Evolutionary conservation across 2,329 filamentous ascomycete species (phyloP).

Genomic region (Scedosporium boydii): DNA sequence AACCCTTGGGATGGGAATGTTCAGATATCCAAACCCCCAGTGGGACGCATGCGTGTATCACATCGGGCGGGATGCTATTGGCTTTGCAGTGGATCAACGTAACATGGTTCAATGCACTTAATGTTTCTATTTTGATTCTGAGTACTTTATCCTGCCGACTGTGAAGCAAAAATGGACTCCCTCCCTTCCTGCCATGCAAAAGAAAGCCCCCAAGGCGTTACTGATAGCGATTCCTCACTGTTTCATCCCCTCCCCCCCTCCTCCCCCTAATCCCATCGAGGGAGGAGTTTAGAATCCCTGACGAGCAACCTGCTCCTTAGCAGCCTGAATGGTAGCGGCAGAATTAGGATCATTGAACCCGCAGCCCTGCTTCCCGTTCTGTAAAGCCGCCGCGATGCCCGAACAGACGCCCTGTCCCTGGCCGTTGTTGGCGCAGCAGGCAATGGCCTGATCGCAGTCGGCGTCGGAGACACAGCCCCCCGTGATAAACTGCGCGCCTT

Average conservation of each 20-base stretch:
- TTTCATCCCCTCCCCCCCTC: not conserved
- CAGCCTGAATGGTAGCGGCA: conserved; percentile 8
- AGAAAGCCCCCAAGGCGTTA: not conserved
- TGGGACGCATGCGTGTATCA: too few species aligned
- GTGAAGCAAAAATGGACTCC: not conserved
- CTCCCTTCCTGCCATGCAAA: not conserved
- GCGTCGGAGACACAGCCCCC: conserved; percentile 17
- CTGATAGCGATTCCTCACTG: not conserved
- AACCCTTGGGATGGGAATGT: too few species aligned
- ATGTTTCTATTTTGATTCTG: not conserved
- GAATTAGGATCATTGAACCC: conserved; percentile 17
- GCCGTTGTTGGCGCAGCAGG: conserved; percentile 18
- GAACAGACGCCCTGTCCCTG: conserved; percentile 20
- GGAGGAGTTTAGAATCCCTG: not conserved
- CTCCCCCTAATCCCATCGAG: not conserved
- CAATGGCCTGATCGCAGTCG: conserved; percentile 14
- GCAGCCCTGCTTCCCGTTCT: conserved; percentile 23
- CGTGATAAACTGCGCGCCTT: conserved; percentile 19
- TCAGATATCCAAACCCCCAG: too few species aligned
- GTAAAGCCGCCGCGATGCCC: conserved; percentile 16
- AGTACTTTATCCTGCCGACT: not conserved
- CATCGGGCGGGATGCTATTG: not conserved
- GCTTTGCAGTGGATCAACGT: not conserved
- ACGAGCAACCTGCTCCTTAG: conserved; percentile 8
- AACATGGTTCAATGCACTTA: not conserved